A percentile compares a stretch with the other conserved stretches of the same genome.
phyloP scores from a whole-genome alignment of 192 early-diverging fungal species.

The Rhizophlyctis rosea region DNA sequence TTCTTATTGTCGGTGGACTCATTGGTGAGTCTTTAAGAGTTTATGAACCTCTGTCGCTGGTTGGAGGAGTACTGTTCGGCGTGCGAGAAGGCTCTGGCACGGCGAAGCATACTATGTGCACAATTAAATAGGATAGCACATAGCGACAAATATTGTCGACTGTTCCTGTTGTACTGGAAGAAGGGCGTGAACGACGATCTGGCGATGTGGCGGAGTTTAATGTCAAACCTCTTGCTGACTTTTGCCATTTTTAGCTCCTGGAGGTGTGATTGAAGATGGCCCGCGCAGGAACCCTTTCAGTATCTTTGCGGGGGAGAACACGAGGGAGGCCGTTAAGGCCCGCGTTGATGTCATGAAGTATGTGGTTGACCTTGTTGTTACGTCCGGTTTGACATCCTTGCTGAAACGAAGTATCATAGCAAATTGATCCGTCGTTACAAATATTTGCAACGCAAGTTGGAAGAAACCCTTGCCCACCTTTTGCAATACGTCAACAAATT shows the following conservation, averaged over 20 bases:
- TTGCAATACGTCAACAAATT: constrained; percentile 91
- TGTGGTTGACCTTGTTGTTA: background rate
- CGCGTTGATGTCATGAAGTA: constrained; percentile 77
- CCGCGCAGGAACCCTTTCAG: constrained; percentile 77
- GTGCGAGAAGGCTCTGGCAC: too few species aligned
- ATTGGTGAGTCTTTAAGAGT: constrained; percentile 55
- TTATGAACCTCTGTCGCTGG: too few species aligned
- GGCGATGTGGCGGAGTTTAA: background rate
- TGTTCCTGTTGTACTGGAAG: too few species aligned
- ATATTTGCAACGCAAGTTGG: constrained; percentile 84
- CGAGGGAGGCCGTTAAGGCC: constrained; percentile 64
- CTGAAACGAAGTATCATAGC: constrained; percentile 33
- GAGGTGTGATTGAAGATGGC: constrained; percentile 78
- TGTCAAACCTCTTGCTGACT: background rate
- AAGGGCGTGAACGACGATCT: background rate
- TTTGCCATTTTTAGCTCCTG: too few species aligned
- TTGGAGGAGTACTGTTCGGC: too few species aligned
- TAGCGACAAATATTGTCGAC: too few species aligned
- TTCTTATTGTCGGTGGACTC: constrained; percentile 88
- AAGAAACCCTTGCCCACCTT: constrained; percentile 80
- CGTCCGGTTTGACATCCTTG: constrained; percentile 5
- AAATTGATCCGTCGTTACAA: constrained; percentile 91
- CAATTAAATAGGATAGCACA: too few species aligned
- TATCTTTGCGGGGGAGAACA: constrained; percentile 69
- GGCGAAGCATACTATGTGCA: too few species aligned